A percentile compares a stretch with the other conserved stretches of the same genome.
phyloP scores from a whole-genome alignment of 2,329 filamentous ascomycete species.

The Fusarium acutatum region DNA sequence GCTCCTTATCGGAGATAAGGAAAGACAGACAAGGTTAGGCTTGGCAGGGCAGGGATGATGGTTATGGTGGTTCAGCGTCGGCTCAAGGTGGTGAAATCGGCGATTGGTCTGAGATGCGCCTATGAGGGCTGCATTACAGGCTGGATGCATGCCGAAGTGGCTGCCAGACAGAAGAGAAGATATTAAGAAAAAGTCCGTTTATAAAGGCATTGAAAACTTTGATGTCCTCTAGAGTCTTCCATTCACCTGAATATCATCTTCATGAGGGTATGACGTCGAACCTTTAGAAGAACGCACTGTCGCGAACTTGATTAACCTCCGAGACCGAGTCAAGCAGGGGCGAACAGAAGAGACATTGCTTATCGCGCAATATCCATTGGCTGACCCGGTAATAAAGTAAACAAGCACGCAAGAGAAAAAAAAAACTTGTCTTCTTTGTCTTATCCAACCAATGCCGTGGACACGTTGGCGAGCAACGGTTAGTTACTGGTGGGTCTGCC shows the following conservation, averaged over 20 bases:
- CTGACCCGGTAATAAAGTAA: slow-evolving; percentile 14
- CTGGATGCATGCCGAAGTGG: neutral
- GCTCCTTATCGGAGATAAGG: neutral
- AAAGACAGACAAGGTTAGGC: neutral
- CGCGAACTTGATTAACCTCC: slow-evolving; percentile 7
- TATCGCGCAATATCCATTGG: slow-evolving; percentile 29
- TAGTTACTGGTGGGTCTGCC: slow-evolving; percentile 39
- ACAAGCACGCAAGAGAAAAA: slow-evolving; percentile 19
- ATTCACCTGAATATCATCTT: neutral
- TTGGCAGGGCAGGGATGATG: neutral
- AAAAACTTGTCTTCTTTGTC: slow-evolving; percentile 17
- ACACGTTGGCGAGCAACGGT: slow-evolving; percentile 37
- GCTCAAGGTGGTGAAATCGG: slow-evolving; percentile 18
- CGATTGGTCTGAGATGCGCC: slow-evolving; percentile 36
- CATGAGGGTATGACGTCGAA: slow-evolving; percentile 17
- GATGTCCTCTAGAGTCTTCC: neutral
- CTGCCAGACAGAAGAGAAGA: neutral
- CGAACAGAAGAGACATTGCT: slow-evolving; percentile 3
- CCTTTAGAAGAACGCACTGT: neutral
- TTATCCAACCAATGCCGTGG: slow-evolving; percentile 32
- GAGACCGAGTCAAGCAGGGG: slow-evolving; percentile 9
- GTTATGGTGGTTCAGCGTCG: neutral
- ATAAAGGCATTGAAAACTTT: neutral
- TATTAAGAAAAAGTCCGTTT: accelerated
- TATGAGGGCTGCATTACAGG: slow-evolving; percentile 12